Evolutionary conservation across 2,329 filamentous ascomycete genomes (phyloP), one percentile per base, ranked within the genome.

Genomic region (Penicillium sp.): DNA sequence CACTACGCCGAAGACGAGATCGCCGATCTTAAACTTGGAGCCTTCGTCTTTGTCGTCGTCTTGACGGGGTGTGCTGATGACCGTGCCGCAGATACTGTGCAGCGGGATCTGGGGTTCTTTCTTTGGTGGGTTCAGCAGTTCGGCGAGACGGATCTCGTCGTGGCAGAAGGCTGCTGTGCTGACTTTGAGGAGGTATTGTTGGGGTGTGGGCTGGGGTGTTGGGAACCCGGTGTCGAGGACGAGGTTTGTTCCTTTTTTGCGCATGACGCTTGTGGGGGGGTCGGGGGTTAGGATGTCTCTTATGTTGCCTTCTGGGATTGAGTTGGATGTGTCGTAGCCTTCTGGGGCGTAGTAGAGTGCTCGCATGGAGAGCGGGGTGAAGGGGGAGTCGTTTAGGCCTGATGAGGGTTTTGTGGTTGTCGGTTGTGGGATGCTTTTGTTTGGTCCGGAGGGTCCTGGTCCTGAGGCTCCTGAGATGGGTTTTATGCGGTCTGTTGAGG

Each of bases 141-240:
- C 49, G 1, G 56, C 51, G 25, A 66, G 49, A 41, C 57, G 59
- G 35, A 73, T 57, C 46, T 74, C 72, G 40, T 68, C 68, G 38
- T 67, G 68, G 12, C 63, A 69, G 16, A 73, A 65, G 12, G 71
- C 68, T 7, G 71, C 68, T 7, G 69, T 63, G 41, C 61, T 60
- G 22, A 74, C 66, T 51, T 72, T 71, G 48, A 75, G 60, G 2
- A 74, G 60, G 52, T 75, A 75, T 54, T 72, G 65, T n/a, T 59
- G 58, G 19, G 59, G 49, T 3, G 63, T 63, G 3, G 68, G 68
- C 14, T 56, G 61, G 4, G 72, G 71, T 0, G 66, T 68, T 28
- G 71, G 70, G 42, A 68, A 69, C 40, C 60, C 58, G 3, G 60
- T 58, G 42, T 68, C 65, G 50, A 72, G 68, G 29, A 64, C 52